Evolutionary conservation across 257 asterid species (phyloP).

Genomic region (Forsythia suspensa): DNA sequence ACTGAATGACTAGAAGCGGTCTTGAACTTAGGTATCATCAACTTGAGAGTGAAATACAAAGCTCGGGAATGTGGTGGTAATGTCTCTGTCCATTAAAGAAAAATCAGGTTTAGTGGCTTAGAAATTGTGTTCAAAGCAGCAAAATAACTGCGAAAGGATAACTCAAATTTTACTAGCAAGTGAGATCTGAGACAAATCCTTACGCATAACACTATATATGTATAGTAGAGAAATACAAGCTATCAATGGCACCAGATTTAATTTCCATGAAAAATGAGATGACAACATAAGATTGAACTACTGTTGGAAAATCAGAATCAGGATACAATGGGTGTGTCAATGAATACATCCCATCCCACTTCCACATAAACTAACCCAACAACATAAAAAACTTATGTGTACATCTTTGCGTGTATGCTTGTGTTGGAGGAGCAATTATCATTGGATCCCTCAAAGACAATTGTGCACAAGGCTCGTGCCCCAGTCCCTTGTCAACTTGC

Average conservation of each 20-base stretch:
- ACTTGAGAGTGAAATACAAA: constrained; percentile 89
- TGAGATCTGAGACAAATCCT: neutral
- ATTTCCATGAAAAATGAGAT: neutral
- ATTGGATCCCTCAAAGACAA: neutral
- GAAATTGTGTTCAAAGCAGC: neutral
- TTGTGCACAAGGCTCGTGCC: neutral
- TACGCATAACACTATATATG: neutral
- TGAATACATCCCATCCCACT: neutral
- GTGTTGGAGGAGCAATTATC: neutral
- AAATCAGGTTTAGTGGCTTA: constrained; percentile 10
- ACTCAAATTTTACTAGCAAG: neutral
- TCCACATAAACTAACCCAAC: neutral
- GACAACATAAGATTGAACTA: neutral
- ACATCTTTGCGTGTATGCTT: neutral
- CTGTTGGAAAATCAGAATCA: neutral
- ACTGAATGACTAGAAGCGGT: neutral
- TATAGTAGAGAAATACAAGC: neutral
- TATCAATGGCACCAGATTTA: neutral
- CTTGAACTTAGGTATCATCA: constrained; percentile 53
- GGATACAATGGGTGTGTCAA: neutral
- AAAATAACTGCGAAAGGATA: neutral
- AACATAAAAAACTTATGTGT: neutral
- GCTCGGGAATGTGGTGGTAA: constrained; percentile 89
- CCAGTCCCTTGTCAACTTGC: neutral
- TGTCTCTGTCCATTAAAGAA: constrained; percentile 56